Base-by-base conservation (phyloP, 169 alveolate species). In the Plasmodium ovale region DNA sequence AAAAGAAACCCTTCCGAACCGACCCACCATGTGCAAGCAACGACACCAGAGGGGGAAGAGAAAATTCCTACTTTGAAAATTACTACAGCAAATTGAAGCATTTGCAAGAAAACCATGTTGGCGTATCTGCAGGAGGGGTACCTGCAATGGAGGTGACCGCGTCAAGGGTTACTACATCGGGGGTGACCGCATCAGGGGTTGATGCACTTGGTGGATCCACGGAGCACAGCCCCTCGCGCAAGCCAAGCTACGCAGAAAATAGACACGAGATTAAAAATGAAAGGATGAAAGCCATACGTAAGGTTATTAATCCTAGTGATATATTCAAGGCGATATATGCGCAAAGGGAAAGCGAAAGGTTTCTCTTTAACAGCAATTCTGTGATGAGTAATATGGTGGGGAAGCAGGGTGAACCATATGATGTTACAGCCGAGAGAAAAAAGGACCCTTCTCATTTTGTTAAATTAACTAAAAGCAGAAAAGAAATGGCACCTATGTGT, bases 341-440 rank as follows among this genome's bases (percentile, higher is more conserved):
- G 16, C 31, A 73, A 27, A 70, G 3, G 49, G 74, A 60, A 68
- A 77, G 74, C 4, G 88, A 77, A 21, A 33, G 37, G 16, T 77
- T 77, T 35, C 88, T 77, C 44, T 77, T 77, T 67, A 77, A 37
- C 35, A 77, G 73, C 14, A 72, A 72, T 51, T n/a, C 65, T 35
- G 12, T 71, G 7, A 39, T 49, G 27, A 23, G 12, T 56, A 25
- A 29, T 42, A 33, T n/a, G 37, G 37, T 42, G 51, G 51, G 51
- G 6, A 16, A 16, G 14, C 37, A 39, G 19, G 37, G 67, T n/a
- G n/a, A n/a, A n/a, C n/a, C n/a, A 58, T 33, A 68, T 25, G 31
- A 68, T 47, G 12, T 47, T 47, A 47, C 16, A 21, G 56, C 16
- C 12, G 25, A 21, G 16, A 47, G 16, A 47, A 42, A 42, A 47